Conservation (phyloP, 345 rosid genomes). For the Salix koriyanagi region DNA sequence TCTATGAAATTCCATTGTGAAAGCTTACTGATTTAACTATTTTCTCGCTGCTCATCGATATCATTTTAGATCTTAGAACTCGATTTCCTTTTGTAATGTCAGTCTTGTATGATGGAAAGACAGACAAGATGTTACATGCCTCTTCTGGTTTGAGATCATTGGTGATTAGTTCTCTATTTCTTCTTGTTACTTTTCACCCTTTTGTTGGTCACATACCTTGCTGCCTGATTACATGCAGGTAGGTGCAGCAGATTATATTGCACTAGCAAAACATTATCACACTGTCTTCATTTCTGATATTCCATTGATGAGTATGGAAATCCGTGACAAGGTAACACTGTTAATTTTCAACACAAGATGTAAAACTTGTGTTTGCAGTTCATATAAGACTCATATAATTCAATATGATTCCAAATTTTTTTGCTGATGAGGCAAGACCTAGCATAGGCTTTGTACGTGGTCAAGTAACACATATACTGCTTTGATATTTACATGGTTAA, state of each 20-base stretch:
- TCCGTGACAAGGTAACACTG: constrained; percentile 66
- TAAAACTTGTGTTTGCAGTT: too few relatives aligned
- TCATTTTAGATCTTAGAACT: not conserved
- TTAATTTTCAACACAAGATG: too few relatives aligned
- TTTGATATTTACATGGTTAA: not conserved
- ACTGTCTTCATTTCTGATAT: constrained; percentile 74
- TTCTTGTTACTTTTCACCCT: not conserved
- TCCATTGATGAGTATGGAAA: constrained; percentile 79
- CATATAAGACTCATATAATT: not conserved
- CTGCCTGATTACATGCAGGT: constrained; percentile 31
- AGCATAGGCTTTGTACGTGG: not conserved
- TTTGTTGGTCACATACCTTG: not conserved
- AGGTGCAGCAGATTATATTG: constrained; percentile 95
- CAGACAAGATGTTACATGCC: not conserved
- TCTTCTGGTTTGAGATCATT: not conserved
- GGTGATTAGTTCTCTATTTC: not conserved
- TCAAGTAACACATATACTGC: not conserved
- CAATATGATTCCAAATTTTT: not conserved
- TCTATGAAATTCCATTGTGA: not conserved
- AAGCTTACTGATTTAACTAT: not conserved
- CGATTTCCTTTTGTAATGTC: not conserved
- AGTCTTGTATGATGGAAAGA: not conserved
- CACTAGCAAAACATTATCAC: constrained; percentile 71
- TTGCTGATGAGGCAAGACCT: not conserved
- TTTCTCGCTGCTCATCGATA: not conserved